A percentile compares a stretch with the other conserved stretches of the same genome.
phyloP scores from a whole-genome alignment of 306 rosid species.

The Parietaria judaica region DNA sequence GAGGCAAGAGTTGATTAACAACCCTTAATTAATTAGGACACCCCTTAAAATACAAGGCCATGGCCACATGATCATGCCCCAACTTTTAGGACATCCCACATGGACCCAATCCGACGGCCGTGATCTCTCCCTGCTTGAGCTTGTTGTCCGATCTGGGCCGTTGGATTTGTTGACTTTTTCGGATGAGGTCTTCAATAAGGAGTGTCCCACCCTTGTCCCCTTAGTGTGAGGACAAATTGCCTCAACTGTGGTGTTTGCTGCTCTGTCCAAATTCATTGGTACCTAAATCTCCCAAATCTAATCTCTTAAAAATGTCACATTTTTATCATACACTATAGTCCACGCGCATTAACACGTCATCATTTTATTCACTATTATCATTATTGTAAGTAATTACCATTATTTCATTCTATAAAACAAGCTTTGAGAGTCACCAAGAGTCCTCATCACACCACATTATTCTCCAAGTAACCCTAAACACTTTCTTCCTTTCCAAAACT shows the following conservation, averaged over 20 bases:
- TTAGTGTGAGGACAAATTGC: slow-evolving; percentile 15
- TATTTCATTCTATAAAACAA: slow-evolving; percentile 23
- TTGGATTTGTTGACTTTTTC: slow-evolving; percentile 1
- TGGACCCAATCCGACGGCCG: slow-evolving; percentile 25
- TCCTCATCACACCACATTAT: slow-evolving; percentile 8
- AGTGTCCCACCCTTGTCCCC: slow-evolving; percentile 42
- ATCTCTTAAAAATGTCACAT: background rate
- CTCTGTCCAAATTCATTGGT: slow-evolving; percentile 22
- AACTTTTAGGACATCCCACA: slow-evolving; percentile 22
- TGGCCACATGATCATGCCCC: slow-evolving; percentile 19
- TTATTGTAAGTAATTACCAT: background rate
- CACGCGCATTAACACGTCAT: background rate
- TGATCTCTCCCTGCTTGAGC: background rate
- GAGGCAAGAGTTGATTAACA: background rate
- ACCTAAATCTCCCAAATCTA: background rate
- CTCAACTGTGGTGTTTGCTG: slow-evolving; percentile 26
- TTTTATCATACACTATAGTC: background rate
- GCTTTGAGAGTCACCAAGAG: slow-evolving; percentile 2
- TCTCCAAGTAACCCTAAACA: background rate
- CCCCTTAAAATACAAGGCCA: slow-evolving; percentile 8
- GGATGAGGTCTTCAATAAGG: slow-evolving; percentile 16
- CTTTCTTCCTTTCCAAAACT: background rate
- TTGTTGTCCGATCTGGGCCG: background rate
- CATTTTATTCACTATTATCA: background rate
- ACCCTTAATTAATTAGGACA: background rate